Conservation (phyloP, 139 green algal genomes). For the Chlorella sp. region DNA sequence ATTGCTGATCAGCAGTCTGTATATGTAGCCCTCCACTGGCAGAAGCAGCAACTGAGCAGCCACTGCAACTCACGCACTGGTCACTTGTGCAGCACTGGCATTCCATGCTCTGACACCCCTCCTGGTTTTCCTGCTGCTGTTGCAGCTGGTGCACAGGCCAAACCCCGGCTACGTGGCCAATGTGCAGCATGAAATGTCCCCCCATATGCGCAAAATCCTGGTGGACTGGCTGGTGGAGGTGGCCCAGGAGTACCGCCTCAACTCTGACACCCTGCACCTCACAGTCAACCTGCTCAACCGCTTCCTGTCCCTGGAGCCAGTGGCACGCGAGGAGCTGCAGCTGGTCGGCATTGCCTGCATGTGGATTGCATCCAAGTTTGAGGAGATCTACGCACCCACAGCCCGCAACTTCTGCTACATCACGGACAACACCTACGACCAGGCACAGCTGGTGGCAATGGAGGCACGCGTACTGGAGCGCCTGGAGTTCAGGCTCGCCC, state of each 20-base stretch:
- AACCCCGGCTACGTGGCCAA: slow-evolving; percentile 61
- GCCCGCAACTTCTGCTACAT: slow-evolving; percentile 94
- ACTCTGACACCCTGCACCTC: slow-evolving; percentile 88
- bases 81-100: background rate
- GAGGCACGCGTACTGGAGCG: slow-evolving; percentile 78
- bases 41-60: background rate
- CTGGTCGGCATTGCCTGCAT: slow-evolving; percentile 87
- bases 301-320: slow-evolving; percentile 63
- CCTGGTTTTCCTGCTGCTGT: no score
- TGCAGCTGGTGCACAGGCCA: slow-evolving; percentile 55
- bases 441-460: slow-evolving; percentile 77
- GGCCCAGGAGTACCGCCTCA: slow-evolving; percentile 88
- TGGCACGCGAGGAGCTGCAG: slow-evolving; percentile 44
- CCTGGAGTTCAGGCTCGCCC: slow-evolving; percentile 84
- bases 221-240: slow-evolving; percentile 98
- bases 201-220: slow-evolving; percentile 89
- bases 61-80: background rate
- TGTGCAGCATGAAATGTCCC: slow-evolving; percentile 84
- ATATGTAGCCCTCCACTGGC: background rate
- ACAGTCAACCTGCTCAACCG: slow-evolving; percentile 84
- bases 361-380: slow-evolving; percentile 93
- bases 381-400: slow-evolving; percentile 95
- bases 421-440: slow-evolving; percentile 94
- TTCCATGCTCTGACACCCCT: background rate
- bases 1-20: no score